These are phyloP conservation scores for sorghum (Sorghum bicolor) DNA, from an alignment of 176 grass and related monocot species.

Conservation along the genomic window DNA sequence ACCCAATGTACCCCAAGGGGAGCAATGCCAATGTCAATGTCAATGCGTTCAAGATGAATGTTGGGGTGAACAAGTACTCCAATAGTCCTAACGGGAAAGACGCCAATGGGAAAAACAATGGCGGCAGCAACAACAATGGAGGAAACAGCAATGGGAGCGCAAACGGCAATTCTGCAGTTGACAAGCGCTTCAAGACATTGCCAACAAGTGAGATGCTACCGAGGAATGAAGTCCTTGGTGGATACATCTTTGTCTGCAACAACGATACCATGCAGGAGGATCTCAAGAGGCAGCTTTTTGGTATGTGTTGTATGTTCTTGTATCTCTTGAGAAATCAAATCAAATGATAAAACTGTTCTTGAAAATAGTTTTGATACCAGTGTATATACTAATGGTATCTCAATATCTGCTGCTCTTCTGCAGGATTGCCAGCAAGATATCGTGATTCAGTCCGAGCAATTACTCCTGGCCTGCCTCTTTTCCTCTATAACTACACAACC, in stretches of 20 bases:
- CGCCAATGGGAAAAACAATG: constrained; percentile 44
- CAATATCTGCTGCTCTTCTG: constrained; percentile 25
- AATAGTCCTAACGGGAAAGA: constrained; percentile 63
- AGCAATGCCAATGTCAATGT: constrained; percentile 54
- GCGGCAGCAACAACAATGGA: constrained; percentile 39
- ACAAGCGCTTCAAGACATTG: constrained; percentile 96
- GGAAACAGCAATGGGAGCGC: constrained; percentile 47
- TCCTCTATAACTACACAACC: constrained; percentile 95
- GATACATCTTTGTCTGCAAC: constrained; percentile 99
- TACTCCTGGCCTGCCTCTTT: constrained; percentile 94
- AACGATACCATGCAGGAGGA: constrained; percentile 99
- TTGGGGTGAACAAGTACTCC: constrained; percentile 58
- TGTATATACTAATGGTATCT: neutral
- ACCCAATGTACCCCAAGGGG: constrained; percentile 60
- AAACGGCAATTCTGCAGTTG: constrained; percentile 53
- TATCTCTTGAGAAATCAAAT: neutral
- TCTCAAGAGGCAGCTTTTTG: constrained; percentile 97
- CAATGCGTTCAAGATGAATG: constrained; percentile 81
- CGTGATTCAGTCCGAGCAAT: constrained; percentile 98
- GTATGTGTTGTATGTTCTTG: constrained; percentile 51
- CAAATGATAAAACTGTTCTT: neutral
- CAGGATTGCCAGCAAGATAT: constrained; percentile 93
- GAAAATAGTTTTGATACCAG: neutral
- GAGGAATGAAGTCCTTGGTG: constrained; percentile 95
- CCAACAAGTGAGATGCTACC: constrained; percentile 95